A percentile compares a stretch with the other conserved stretches of the same genome.
Conservation (phyloP, 192 early-diverging fungal species). For the Coemansia umbellata region DNA sequence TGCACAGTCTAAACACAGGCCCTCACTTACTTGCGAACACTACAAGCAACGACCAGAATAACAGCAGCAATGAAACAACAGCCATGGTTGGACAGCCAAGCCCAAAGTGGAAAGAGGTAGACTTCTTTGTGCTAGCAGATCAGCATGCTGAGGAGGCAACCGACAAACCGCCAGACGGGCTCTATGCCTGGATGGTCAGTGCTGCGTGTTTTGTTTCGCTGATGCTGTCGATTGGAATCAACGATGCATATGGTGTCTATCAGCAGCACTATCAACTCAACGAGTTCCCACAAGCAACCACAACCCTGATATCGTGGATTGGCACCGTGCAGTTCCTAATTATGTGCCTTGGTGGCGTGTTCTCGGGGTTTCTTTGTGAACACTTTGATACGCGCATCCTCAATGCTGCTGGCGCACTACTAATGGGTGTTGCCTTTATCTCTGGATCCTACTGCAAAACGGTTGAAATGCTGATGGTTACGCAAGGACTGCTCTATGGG, state of each 20-base stretch:
- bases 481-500: slow-evolving; percentile 51
- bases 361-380: slow-evolving; percentile 50
- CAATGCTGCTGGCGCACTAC: slow-evolving; percentile 33
- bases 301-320: slow-evolving; percentile 49
- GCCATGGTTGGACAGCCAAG: not conserved
- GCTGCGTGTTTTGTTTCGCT: slow-evolving; percentile 43
- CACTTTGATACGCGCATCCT: slow-evolving; percentile 47
- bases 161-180: slow-evolving; percentile 36
- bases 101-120: slow-evolving; percentile 11
- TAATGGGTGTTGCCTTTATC: slow-evolving; percentile 45
- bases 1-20: no score
- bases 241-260: slow-evolving; percentile 51
- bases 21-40: no score
- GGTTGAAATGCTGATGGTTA: slow-evolving; percentile 42
- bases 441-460: slow-evolving; percentile 39
- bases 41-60: no score
- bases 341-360: slow-evolving; percentile 34
- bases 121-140: slow-evolving; percentile 40
- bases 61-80: not conserved
- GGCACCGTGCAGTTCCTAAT: slow-evolving; percentile 45
- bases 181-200: slow-evolving; percentile 46
- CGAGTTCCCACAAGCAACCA: slow-evolving; percentile 37
- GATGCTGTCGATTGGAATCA: slow-evolving; percentile 51
- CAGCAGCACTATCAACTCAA: slow-evolving; percentile 49
- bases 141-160: slow-evolving; percentile 40